Evolutionary conservation across 768 basidiomycete genomes (phyloP), one percentile per base, ranked within the genome.

Genomic region (Auricularia sp.): DNA sequence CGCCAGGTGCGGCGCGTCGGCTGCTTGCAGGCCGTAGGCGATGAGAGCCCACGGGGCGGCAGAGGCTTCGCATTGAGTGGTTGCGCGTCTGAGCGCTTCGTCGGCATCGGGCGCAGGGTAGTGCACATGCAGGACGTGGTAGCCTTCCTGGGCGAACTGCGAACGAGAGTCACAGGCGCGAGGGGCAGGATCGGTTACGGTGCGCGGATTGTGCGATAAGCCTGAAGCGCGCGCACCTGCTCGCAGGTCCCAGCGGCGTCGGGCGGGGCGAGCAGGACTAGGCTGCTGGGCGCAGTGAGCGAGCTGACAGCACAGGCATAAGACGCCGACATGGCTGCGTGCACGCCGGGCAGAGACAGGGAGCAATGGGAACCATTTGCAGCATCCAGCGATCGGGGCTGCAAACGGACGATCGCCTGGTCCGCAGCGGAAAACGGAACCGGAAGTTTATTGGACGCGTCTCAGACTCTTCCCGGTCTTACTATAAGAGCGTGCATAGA

Each of bases 71-170:
- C 18, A 16, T 11, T 45, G 11, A 5, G 47, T 18, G 47, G 47
- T 18, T 18, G 16, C 47, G 47, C 47, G 47, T 18, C 24, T 16
- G 34, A 33, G 42, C 10, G 54, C 29, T 35, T 75, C 68, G n/a
- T 67, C 64, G 14, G 54, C 62, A 33, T 65, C 16, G 21, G 62
- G 54, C 29, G 69, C 61, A 13, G 75, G 73, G 37, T 74, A 75
- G 1, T 67, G 39, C 10, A 78, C 63, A 37, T 75, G 76, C 10
- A 74, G 63, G 18, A 77, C 73, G n/a, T 72, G 67, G 66, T 79
- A 78, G 34, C 78, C 78, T 66, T 80, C 79, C 64, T 77, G 75
- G 37, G 77, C 67, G 66, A 75, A 73, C 74, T 78, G 63, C n/a
- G 39, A 11, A 16, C 36, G 24, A 3, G 14, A 8, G 34, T 39